A percentile compares a stretch with the other conserved stretches of the same genome.
phyloP scores from a whole-genome alignment of 352 stramenopile genomes.

The Plasmopara viticola region DNA sequence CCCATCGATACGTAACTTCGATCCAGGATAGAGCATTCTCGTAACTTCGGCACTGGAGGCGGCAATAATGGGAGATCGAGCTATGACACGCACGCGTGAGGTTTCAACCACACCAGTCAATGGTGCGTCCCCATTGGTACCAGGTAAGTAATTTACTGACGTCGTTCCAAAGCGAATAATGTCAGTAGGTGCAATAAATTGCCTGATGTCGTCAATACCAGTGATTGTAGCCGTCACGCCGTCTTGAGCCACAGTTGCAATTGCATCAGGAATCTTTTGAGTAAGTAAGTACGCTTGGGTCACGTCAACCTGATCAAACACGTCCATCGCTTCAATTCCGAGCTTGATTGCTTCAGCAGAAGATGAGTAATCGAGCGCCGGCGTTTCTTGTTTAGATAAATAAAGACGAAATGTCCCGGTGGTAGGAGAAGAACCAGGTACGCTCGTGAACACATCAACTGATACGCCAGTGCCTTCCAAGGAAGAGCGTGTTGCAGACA shows the following conservation, averaged over 20 bases:
- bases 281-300: conserved; percentile 41
- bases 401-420: conserved; percentile 45
- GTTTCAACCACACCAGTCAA: conserved; percentile 41
- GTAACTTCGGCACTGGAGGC: conserved; percentile 22
- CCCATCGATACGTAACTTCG: conserved; percentile 85
- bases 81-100: conserved; percentile 38
- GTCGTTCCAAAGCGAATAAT: conserved; percentile 55
- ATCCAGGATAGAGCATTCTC: conserved; percentile 62
- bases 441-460: conserved; percentile 49
- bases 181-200: conserved; percentile 58
- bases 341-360: conserved; percentile 55
- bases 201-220: conserved; percentile 51
- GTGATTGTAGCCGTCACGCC: conserved; percentile 36
- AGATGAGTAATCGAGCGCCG: conserved; percentile 46
- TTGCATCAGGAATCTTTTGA: conserved; percentile 49
- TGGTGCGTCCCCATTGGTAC: conserved; percentile 61
- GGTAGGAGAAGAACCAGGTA: conserved; percentile 40
- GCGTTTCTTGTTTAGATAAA: conserved; percentile 32
- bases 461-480: conserved; percentile 32
- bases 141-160: conserved; percentile 32
- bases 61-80: conserved; percentile 47
- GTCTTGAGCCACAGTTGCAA: conserved; percentile 50
- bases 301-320: conserved; percentile 67
- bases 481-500: conserved; percentile 9
- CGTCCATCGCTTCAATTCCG: conserved; percentile 65